Evolutionary conservation across 1,284 basidiomycete genomes (phyloP), one percentile per base, ranked within the genome.

Genomic region (Moesziomyces parantarcticus): DNA sequence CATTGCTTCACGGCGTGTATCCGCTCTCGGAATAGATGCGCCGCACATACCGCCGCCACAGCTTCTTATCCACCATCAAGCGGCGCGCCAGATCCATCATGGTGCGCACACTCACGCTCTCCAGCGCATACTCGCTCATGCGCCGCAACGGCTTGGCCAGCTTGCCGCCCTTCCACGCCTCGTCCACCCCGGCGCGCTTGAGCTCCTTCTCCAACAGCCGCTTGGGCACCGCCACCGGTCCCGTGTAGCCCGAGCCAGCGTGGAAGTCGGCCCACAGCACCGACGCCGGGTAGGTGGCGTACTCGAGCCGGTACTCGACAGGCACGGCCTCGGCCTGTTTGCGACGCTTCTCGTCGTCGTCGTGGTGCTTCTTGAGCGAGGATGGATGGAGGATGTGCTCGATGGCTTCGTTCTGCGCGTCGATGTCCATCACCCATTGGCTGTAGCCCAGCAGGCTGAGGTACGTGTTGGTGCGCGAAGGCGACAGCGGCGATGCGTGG

Each of bases 361-460:
- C 54, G 21, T 65, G 23, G 4, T 65, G 45, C 50, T 58, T 40
- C n/a, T 51, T 46, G 36, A 11, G 11, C 29, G 10, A 5, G 16
- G 55, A 2, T 1, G 61, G 58, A 39, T 71, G 54, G 5, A 67
- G 58, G 41, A 65, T 55, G 26, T 45, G 52, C 14, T 78, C 69
- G 21, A 87, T 83, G 43, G 82, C 86, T 75, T 88, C 85, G 81
- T 88, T 88, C 21, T 88, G 87, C 50, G 85, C 81, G 42, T 88
- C 88, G 22, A 94, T 84, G 60, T 89, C 86, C 4, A 92, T 90
- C 50, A 94, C 86, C 85, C 90, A 94, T 88, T 93, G 92, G 53
- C 90, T 89, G 86, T 90, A 94, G 53, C 92, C 92, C 40, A 93
- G 85, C n/a, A 90, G 89, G 22, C 89, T 89, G 87, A 90, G 90